Conservation (phyloP, 345 rosid genomes). For the Chamaenerion angustifolium region DNA sequence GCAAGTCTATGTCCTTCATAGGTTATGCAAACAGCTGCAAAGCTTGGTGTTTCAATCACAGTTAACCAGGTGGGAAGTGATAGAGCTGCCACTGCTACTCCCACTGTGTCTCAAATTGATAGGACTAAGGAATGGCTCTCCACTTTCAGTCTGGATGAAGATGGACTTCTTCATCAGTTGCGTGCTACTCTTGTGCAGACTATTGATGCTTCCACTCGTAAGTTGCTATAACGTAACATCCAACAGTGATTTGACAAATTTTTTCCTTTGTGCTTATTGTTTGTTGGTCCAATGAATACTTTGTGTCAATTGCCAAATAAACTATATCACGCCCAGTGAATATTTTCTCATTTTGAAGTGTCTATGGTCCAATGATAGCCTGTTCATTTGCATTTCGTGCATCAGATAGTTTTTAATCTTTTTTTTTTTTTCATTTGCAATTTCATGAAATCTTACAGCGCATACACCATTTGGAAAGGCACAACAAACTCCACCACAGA, state of each 20-base stretch:
- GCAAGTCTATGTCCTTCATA: slow-evolving; percentile 14
- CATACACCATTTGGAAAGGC: slow-evolving; percentile 32
- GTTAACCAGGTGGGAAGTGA: slow-evolving; percentile 70
- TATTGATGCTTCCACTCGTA: slow-evolving; percentile 54
- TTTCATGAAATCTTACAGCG: slow-evolving; percentile 27
- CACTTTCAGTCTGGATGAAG: slow-evolving; percentile 66
- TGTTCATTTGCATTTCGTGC: too few species aligned
- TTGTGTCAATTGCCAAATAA: too few species aligned
- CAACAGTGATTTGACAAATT: background rate
- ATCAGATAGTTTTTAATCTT: slow-evolving; percentile 1
- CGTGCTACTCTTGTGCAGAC: slow-evolving; percentile 65
- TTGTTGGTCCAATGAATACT: too few species aligned
- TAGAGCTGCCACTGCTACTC: slow-evolving; percentile 26
- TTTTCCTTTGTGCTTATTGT: too few species aligned
- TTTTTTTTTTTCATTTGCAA: background rate
- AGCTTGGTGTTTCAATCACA: slow-evolving; percentile 53
- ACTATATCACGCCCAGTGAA: too few species aligned
- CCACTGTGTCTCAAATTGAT: slow-evolving; percentile 39
- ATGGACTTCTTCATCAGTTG: slow-evolving; percentile 65
- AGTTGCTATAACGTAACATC: slow-evolving; percentile 15
- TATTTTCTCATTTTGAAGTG: too few species aligned
- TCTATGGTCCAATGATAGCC: too few species aligned
- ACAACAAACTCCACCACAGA: slow-evolving; percentile 57
- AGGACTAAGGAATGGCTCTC: slow-evolving; percentile 74
- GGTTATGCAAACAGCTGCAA: slow-evolving; percentile 82